These are phyloP conservation scores for Fraxinus sp. DNA, from an alignment of 305 asterid genomes.

Conservation along the genomic window DNA sequence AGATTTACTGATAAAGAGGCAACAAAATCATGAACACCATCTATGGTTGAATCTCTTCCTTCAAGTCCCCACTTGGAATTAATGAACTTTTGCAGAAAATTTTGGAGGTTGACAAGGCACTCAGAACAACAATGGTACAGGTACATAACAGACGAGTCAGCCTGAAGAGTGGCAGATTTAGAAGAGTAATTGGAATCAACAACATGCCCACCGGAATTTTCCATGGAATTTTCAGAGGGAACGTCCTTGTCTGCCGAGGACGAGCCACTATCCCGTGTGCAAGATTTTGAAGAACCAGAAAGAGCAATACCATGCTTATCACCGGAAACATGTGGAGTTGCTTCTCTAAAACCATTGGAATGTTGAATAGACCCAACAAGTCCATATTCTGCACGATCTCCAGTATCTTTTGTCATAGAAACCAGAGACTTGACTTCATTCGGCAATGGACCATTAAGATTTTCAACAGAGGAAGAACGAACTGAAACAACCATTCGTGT, in stretches of 20 bases:
- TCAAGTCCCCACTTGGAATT: slow-evolving; percentile 38
- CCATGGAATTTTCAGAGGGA: slow-evolving; percentile 27
- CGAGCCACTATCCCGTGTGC: slow-evolving; percentile 23
- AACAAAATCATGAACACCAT: slow-evolving; percentile 70
- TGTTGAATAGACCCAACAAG: slow-evolving; percentile 28
- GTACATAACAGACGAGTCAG: slow-evolving; percentile 38
- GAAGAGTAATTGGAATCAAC: slow-evolving; percentile 16
- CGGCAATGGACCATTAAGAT: slow-evolving; percentile 22
- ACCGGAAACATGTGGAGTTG: slow-evolving; percentile 27
- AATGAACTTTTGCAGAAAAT: slow-evolving; percentile 41
- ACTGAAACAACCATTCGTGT: slow-evolving; percentile 23
- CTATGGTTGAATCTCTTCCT: slow-evolving; percentile 43
- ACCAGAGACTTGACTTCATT: slow-evolving; percentile 33
- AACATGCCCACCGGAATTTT: slow-evolving; percentile 25
- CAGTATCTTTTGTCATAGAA: slow-evolving; percentile 27
- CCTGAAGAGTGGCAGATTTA: slow-evolving; percentile 24
- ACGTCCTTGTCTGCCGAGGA: slow-evolving; percentile 29
- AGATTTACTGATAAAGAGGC: slow-evolving; percentile 69
- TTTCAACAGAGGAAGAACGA: slow-evolving; percentile 25
- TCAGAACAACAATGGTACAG: slow-evolving; percentile 64
- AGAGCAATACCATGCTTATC: slow-evolving; percentile 29
- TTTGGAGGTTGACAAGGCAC: slow-evolving; percentile 57
- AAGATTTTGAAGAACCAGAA: slow-evolving; percentile 25
- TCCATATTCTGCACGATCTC: slow-evolving; percentile 29
- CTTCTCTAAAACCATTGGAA: slow-evolving; percentile 48